A percentile compares a stretch with the other conserved stretches of the same genome.
Evolutionary conservation across 495 filamentous ascomycete genomes (phyloP).

Genomic region (Neurospora sp.): DNA sequence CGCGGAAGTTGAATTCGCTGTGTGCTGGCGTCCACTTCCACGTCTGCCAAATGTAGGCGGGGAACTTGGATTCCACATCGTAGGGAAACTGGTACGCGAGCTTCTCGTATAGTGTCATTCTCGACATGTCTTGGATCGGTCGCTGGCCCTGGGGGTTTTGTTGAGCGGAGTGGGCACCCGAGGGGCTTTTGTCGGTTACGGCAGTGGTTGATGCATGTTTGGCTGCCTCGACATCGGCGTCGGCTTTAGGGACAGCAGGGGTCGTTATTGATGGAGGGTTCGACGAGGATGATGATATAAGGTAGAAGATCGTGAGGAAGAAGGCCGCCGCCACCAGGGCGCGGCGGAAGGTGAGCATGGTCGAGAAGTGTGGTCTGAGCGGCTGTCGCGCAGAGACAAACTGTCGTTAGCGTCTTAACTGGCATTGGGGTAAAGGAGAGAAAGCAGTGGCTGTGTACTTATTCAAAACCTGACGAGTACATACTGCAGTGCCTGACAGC

Average conservation of each 20-base stretch:
- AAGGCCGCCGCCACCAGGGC: slow-evolving; percentile 57
- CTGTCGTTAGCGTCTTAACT: background rate
- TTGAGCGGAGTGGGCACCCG: slow-evolving; percentile 13
- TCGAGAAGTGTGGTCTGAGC: slow-evolving; percentile 1
- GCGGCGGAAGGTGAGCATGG: slow-evolving; percentile 58
- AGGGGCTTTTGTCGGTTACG: slow-evolving; percentile 3
- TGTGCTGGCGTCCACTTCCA: slow-evolving; percentile 87
- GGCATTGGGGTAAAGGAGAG: background rate
- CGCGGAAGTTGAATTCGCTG: slow-evolving; percentile 69
- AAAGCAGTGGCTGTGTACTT: background rate
- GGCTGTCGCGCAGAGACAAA: slow-evolving; percentile 2
- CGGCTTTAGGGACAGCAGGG: slow-evolving; percentile 10
- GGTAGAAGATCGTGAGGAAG: slow-evolving; percentile 57
- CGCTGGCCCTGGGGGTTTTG: slow-evolving; percentile 26
- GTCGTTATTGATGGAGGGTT: slow-evolving; percentile 10
- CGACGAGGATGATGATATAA: slow-evolving; percentile 47
- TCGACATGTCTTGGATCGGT: slow-evolving; percentile 41
- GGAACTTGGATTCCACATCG: slow-evolving; percentile 76
- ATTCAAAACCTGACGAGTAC: background rate
- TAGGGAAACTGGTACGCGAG: slow-evolving; percentile 92
- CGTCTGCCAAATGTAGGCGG: slow-evolving; percentile 98
- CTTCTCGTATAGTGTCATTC: slow-evolving; percentile 66
- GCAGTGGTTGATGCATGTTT: slow-evolving; percentile 16
- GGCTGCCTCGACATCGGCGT: slow-evolving; percentile 9
- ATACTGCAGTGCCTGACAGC: background rate